These are phyloP conservation scores for Agaricus bisporus DNA, from an alignment of 768 basidiomycete species.

Conservation along the genomic window DNA sequence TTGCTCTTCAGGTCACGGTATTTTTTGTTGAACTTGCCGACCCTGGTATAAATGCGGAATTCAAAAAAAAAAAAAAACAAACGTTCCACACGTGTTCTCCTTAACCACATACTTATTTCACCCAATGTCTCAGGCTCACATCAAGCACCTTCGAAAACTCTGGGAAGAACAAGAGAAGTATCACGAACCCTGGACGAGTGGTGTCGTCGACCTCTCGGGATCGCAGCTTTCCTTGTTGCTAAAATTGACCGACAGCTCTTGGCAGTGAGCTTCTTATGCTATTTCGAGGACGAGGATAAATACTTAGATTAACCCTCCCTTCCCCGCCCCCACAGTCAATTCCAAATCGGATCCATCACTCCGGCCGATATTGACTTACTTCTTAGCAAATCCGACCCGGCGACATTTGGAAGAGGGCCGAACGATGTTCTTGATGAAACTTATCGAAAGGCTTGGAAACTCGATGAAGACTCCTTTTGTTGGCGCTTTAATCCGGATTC, in stretches of 20 bases:
- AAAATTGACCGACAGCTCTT: neutral
- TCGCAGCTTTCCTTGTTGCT: neutral
- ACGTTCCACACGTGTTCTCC: too few species aligned
- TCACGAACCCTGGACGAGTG: slow-evolving; percentile 2
- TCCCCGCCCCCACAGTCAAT: neutral
- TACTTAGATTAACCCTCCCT: too few species aligned
- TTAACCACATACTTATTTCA: too few species aligned
- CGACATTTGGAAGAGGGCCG: slow-evolving; percentile 19
- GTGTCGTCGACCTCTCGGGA: neutral
- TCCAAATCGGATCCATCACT: neutral
- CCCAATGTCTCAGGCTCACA: neutral
- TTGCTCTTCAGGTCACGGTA: too few species aligned
- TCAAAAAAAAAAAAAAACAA: too few species aligned
- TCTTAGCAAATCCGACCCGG: slow-evolving; percentile 17
- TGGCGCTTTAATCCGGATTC: slow-evolving; percentile 16
- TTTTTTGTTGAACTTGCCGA: too few species aligned
- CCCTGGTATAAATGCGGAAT: too few species aligned
- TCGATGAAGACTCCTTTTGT: slow-evolving; percentile 16
- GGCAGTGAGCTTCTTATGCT: neutral
- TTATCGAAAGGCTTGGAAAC: slow-evolving; percentile 21
- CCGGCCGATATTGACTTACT: slow-evolving; percentile 11
- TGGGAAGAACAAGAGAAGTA: neutral
- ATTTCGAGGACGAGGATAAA: neutral
- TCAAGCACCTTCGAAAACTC: neutral
- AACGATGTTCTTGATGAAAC: slow-evolving; percentile 22